Base-by-base conservation (phyloP, 345 rosid species). In the Garcia nutans region DNA sequence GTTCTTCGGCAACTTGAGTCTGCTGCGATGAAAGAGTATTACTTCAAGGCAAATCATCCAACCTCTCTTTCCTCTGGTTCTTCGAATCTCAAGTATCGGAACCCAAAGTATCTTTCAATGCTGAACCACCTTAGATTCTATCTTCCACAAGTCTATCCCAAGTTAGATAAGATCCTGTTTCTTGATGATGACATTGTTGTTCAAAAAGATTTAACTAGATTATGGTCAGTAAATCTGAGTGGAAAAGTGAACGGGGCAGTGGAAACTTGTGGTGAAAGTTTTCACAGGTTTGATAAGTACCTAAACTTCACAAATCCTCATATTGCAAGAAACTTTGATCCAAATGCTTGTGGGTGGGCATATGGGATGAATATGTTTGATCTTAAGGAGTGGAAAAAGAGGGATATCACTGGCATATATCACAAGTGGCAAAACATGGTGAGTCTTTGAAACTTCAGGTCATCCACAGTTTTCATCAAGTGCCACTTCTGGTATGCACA, bases 361-460 rank as follows among this genome's bases (percentile, higher is more conserved):
- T 96, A 96, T 72, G 99, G 99, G 61, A 96, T 96, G 99, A 96
- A 96, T 83, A 82, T 96, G 78, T 96, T 96, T 81, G 99, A 96
- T 82, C 87, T 96, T 19, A 83, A 85, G 70, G 98, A 83, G 79
- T 96, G 99, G 99, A 93, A 93, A 86, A 92, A 74, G 86, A 88
- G 87, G 89, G 97, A 96, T 76, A 96, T 96, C 57, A 96, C 98
- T 8, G 99, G 98, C 80, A 96, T 93, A 72, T 96, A 96, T 83
- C 99, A 96, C 76, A 93, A 88, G 88, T 96, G 99, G 99, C 99
- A 96, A 82, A 96, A 90, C 81, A 85, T 91, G 99, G 98, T 95
- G 78, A 84, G 91, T 78, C 6, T 49, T 54, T 19, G 59, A 23
- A 54, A 60, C 59, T 10, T 22, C 31, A 10, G 17, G 10, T 47